A percentile compares a stretch with the other conserved stretches of the same genome.
These are phyloP conservation scores for Pouteria glomerata DNA, from an alignment of 148 eudicot genomes.

Conservation along the genomic window DNA sequence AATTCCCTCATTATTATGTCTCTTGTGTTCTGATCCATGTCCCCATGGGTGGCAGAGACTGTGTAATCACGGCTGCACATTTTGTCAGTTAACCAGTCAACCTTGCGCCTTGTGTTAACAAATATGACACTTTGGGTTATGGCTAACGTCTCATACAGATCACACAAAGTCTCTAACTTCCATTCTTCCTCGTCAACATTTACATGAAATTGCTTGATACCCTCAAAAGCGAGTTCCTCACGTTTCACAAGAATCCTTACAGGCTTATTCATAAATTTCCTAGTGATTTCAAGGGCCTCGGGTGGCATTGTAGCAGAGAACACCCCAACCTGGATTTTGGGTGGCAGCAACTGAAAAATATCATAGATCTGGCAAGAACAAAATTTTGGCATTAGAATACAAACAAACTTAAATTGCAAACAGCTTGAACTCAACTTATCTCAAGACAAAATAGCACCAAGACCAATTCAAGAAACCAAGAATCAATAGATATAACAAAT, in stretches of 20 bases:
- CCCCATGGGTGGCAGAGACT: conserved; percentile 79
- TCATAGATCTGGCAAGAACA: conserved; percentile 51
- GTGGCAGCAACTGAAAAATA: conserved; percentile 62
- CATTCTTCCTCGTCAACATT: conserved; percentile 82
- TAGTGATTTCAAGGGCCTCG: conserved; percentile 71
- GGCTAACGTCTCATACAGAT: conserved; percentile 66
- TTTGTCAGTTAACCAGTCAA: conserved; percentile 77
- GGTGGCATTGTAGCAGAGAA: conserved; percentile 87
- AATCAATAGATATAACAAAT: background rate
- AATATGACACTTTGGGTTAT: conserved; percentile 77
- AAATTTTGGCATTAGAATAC: background rate
- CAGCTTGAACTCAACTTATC: background rate
- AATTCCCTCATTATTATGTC: conserved; percentile 76
- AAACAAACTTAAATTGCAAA: background rate
- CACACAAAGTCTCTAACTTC: conserved; percentile 75
- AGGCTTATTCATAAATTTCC: conserved; percentile 79
- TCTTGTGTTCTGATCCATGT: conserved; percentile 79
- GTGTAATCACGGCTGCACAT: conserved; percentile 82
- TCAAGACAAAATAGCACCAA: background rate
- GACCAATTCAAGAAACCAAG: background rate
- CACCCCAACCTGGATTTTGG: conserved; percentile 71
- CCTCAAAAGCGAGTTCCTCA: conserved; percentile 77
- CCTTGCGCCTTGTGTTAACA: conserved; percentile 75
- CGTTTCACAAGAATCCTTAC: conserved; percentile 81
- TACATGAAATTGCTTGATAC: conserved; percentile 71